Conservation (phyloP, 2,329 filamentous ascomycete genomes). For the Pyrenochaeta sp. region DNA sequence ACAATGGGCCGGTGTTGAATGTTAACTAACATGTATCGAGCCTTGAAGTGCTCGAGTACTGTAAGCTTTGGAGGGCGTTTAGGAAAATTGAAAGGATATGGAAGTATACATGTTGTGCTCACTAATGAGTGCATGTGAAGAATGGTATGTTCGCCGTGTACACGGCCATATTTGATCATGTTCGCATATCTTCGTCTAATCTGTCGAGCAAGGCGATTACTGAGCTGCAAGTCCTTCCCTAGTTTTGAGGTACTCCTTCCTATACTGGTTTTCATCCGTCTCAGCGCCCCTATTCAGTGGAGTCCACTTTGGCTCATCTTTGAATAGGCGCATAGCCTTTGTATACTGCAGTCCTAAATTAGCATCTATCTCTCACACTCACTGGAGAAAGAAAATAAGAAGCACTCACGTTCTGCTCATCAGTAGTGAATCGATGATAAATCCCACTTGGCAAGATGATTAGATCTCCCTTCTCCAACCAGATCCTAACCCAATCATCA, state of each 20-base stretch:
- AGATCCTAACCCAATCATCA: conserved; percentile 90
- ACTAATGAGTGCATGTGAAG: neutral
- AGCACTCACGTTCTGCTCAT: conserved; percentile 83
- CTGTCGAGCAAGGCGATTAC: neutral
- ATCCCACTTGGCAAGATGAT: conserved; percentile 95
- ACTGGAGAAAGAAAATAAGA: neutral
- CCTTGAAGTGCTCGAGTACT: no score
- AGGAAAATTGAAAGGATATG: no score
- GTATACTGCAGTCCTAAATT: conserved; percentile 73
- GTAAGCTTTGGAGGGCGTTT: no score
- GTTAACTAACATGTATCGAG: no score
- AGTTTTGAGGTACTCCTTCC: conserved; percentile 75
- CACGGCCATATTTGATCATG: neutral
- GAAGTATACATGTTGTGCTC: no score
- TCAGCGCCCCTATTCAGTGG: conserved; percentile 82
- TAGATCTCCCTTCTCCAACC: conserved; percentile 84
- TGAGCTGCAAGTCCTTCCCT: conserved; percentile 27
- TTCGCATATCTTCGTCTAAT: neutral
- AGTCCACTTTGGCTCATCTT: conserved; percentile 99
- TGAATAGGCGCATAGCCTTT: conserved; percentile 94
- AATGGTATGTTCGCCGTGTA: neutral
- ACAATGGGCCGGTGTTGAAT: no score
- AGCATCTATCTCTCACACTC: conserved; percentile 15
- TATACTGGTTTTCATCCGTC: conserved; percentile 79
- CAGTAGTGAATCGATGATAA: conserved; percentile 97